Evolutionary conservation across 108 stramenopile genomes (phyloP).

Genomic region (Tribonema minus): DNA sequence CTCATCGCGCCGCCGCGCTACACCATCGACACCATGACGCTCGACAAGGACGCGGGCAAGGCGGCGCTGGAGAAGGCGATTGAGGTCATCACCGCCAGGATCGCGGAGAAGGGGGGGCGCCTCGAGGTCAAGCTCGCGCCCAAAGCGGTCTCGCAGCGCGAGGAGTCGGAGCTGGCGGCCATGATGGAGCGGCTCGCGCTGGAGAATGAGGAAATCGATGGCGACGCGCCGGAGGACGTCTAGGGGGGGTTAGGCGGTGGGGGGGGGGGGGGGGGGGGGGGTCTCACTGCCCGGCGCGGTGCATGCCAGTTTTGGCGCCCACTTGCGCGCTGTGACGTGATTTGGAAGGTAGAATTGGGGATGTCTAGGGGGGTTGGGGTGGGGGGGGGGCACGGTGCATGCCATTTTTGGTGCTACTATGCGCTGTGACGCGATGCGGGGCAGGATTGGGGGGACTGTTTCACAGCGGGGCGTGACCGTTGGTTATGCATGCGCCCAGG

Average conservation of each 20-base stretch:
- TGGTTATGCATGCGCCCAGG: too few relatives aligned
- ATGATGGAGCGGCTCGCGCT: slow-evolving; percentile 93
- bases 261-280: too few relatives aligned
- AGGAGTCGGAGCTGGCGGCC: slow-evolving; percentile 91
- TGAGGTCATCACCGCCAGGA: slow-evolving; percentile 74
- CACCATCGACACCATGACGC: slow-evolving; percentile 87
- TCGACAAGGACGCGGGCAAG: slow-evolving; percentile 91
- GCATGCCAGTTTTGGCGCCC: too few relatives aligned
- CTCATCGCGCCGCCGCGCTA: slow-evolving; percentile 93
- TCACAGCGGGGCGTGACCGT: too few relatives aligned
- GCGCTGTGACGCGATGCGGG: too few relatives aligned
- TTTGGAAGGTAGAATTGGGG: too few relatives aligned
- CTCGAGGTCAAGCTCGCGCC: slow-evolving; percentile 96
- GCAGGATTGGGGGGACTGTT: too few relatives aligned
- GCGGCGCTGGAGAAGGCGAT: slow-evolving; percentile 79
- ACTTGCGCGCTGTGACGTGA: too few relatives aligned
- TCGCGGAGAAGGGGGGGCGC: slow-evolving; percentile 83
- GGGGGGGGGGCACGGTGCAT: too few relatives aligned
- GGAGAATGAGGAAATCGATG: slow-evolving; percentile 95
- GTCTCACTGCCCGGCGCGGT: too few relatives aligned
- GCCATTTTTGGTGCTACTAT: too few relatives aligned
- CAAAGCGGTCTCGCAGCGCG: slow-evolving; percentile 94
- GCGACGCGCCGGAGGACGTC: slow-evolving; percentile 91
- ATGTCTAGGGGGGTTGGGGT: too few relatives aligned
- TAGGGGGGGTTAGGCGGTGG: slow-evolving; percentile 23